Base-by-base conservation (phyloP, 2,329 filamentous ascomycete species). In the Setomelanomma holmii region DNA sequence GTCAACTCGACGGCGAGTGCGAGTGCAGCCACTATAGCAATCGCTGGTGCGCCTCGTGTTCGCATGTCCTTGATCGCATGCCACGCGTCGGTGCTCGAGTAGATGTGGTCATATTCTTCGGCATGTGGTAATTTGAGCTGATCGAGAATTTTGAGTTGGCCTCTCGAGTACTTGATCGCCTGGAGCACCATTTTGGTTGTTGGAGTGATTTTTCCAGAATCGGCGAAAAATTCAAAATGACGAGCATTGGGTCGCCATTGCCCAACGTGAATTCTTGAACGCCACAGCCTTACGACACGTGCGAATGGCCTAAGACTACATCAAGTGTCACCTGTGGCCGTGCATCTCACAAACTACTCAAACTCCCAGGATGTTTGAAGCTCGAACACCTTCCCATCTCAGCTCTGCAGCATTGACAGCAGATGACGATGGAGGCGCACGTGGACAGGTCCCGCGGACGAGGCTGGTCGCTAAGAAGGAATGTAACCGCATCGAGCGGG, bases 1-100 rank as follows among this genome's bases (percentile, higher is more conserved):
- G 86, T 80, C 7, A 98, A 77, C 74, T 98, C 93, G 7, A 96
- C 90, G 1, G 92, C 93, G 30, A 97, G 84, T 2, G 90, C 88
- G 27, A 99, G 84, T 17, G 90, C 90, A 19, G 95, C 95, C n/a
- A 99, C 95, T 60, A 99, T 98, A 39, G 95, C 95, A 73, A 99
- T 99, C 40, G 95, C 95, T 0, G 95, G 95, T 4, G 95, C 95
- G 35, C 91, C 89, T 45, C 86, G 81, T 48, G 80, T 91, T 66
- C 90, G 86, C 90, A 95, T 95, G 14, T 89, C 83, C 64, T 86
- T 87, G 77, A 95, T 95, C 66, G 89, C 90, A 72, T 91, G 87
- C 77, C 91, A 95, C 33, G 89, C 90, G 75, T 91, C 88, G 63
- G 88, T 84, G 57, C 86, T 84, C 10, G 84, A 89, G 23, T 82